Evolutionary conservation across 176 grass and related monocot genomes (phyloP).

Genomic region (Aegilops umbellulata): DNA sequence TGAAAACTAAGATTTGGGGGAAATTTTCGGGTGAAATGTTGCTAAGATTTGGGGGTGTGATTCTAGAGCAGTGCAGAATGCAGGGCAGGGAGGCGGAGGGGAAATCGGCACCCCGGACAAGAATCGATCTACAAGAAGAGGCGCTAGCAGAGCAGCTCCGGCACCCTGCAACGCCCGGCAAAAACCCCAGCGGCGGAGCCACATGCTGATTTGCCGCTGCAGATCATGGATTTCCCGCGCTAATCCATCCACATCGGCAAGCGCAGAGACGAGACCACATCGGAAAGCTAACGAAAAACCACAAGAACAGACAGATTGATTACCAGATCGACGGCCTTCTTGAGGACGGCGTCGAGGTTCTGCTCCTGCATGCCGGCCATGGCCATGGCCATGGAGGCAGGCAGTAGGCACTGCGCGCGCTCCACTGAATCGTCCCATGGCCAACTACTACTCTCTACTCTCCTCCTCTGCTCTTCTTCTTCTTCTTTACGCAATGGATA

Average conservation of each 20-base stretch:
- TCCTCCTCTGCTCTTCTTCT: neutral
- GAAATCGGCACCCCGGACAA: neutral
- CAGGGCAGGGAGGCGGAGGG: too few relatives aligned
- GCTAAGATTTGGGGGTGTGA: neutral
- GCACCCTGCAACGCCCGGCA: neutral
- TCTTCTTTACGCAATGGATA: neutral
- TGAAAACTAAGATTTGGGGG: too few relatives aligned
- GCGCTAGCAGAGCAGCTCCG: neutral
- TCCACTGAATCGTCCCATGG: too few relatives aligned
- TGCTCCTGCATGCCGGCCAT: slow-evolving; percentile 42
- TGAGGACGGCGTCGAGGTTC: slow-evolving; percentile 55
- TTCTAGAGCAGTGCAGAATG: neutral
- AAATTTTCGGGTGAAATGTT: neutral
- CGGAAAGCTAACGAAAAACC: neutral
- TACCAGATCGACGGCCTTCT: slow-evolving; percentile 44
- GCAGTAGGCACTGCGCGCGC: neutral
- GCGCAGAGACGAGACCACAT: neutral
- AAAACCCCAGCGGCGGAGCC: neutral
- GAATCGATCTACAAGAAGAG: neutral
- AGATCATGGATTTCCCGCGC: neutral
- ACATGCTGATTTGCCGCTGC: neutral
- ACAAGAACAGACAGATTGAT: neutral
- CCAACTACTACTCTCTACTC: neutral
- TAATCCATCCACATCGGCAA: neutral
- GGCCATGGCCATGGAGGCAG: slow-evolving; percentile 29